Evolutionary conservation across 352 stramenopile species (phyloP).

Genomic region (Globisporangium paddicum): DNA sequence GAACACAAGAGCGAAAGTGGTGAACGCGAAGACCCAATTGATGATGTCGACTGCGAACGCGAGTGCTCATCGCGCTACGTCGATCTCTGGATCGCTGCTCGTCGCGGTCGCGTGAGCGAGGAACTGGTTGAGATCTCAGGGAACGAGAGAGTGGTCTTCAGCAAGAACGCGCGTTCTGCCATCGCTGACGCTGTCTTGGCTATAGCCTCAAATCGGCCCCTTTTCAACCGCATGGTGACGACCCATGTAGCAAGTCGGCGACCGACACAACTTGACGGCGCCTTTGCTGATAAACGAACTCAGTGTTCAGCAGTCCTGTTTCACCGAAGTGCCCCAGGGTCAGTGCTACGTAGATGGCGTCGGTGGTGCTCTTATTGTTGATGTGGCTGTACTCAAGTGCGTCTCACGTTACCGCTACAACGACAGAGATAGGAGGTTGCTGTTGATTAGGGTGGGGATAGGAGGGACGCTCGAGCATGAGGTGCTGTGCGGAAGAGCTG

Average conservation of each 20-base stretch:
- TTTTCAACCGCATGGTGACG: no score
- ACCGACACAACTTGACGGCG: neutral
- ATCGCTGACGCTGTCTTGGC: neutral
- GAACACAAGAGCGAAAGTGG: slow-evolving; percentile 12
- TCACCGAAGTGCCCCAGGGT: neutral
- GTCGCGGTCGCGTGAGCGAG: neutral
- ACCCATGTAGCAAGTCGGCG: neutral
- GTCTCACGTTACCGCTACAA: no score
- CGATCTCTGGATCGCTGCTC: slow-evolving; percentile 9
- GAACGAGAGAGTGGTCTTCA: neutral
- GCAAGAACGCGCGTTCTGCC: slow-evolving; percentile 11
- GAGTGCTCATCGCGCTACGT: slow-evolving; percentile 13
- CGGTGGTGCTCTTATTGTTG: neutral
- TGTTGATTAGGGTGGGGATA: no score
- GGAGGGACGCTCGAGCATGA: neutral
- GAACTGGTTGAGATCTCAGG: slow-evolving; percentile 15
- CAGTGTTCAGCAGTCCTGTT: neutral
- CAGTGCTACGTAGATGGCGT: neutral
- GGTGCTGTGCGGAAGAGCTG: neutral
- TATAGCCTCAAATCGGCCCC: no score
- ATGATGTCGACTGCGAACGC: slow-evolving; percentile 19
- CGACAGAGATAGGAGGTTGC: no score
- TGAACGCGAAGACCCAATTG: slow-evolving; percentile 14
- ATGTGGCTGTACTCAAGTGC: no score
- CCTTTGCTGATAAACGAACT: neutral